These are phyloP conservation scores for Aspergillus mulundensis DNA, from an alignment of 495 filamentous ascomycete species.

Conservation along the genomic window DNA sequence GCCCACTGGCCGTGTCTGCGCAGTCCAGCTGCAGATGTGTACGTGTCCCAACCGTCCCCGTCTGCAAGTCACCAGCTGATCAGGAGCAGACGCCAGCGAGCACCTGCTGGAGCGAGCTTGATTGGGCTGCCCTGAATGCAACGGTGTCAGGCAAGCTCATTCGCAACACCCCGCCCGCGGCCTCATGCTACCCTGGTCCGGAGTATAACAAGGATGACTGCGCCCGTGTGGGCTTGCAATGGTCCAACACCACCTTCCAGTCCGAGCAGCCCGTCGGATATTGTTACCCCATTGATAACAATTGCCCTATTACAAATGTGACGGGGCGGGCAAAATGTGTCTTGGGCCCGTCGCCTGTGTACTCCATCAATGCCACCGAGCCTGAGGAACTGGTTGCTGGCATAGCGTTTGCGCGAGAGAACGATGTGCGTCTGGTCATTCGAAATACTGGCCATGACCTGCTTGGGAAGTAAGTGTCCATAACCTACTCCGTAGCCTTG, in stretches of 20 bases:
- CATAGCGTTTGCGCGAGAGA: slow-evolving; percentile 45
- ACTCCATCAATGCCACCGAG: slow-evolving; percentile 31
- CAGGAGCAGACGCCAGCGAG: slow-evolving; percentile 28
- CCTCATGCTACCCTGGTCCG: slow-evolving; percentile 48
- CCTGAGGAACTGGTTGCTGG: slow-evolving; percentile 22
- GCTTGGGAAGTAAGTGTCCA: slow-evolving; percentile 45
- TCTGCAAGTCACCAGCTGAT: background rate
- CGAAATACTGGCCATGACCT: slow-evolving; percentile 54
- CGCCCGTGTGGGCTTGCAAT: slow-evolving; percentile 22
- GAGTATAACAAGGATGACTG: slow-evolving; percentile 26
- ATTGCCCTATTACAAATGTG: slow-evolving; percentile 27
- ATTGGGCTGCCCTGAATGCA: slow-evolving; percentile 42
- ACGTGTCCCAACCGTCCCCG: background rate
- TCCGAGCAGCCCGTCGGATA: background rate
- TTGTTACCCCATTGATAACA: background rate
- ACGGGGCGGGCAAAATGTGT: slow-evolving; percentile 21
- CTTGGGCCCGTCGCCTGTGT: slow-evolving; percentile 19
- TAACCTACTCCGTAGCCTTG: slow-evolving; percentile 27
- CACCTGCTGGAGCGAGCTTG: slow-evolving; percentile 35
- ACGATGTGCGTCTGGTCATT: slow-evolving; percentile 55
- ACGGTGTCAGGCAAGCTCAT: slow-evolving; percentile 50
- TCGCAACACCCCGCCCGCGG: slow-evolving; percentile 47
- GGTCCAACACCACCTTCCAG: slow-evolving; percentile 19
- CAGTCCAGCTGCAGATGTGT: slow-evolving; percentile 18
- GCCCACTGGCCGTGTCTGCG: no score